These are phyloP conservation scores for Populus hybrid DNA, from an alignment of 441 rosid genomes.

Conservation along the genomic window DNA sequence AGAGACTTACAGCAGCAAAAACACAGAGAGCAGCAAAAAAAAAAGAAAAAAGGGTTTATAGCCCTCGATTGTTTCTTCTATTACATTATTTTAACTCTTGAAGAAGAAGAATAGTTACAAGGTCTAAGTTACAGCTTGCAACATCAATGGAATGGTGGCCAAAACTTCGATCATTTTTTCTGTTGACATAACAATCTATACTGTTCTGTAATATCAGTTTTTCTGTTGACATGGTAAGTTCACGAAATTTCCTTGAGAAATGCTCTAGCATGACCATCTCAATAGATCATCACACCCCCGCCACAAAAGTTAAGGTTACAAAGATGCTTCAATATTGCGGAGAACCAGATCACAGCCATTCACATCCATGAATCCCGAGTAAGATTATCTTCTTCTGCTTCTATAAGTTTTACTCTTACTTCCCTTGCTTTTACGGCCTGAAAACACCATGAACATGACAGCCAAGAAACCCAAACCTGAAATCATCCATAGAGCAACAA, in stretches of 20 bases:
- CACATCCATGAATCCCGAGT: constrained; percentile 41
- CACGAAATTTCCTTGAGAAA: constrained; percentile 6
- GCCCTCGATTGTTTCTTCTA: background rate
- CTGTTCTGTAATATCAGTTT: background rate
- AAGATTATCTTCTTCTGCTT: constrained; percentile 58
- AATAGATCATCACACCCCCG: background rate
- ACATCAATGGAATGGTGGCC: constrained; percentile 1
- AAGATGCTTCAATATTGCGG: constrained; percentile 29
- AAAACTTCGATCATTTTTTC: background rate
- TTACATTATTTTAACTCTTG: background rate
- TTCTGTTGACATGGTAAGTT: background rate
- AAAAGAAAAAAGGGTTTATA: background rate
- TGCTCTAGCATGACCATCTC: constrained; percentile 1
- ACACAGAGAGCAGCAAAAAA: background rate
- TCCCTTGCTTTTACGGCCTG: constrained; percentile 55
- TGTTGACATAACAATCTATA: background rate
- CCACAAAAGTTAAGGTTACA: constrained; percentile 14
- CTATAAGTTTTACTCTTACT: constrained; percentile 55
- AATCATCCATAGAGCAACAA: constrained; percentile 62
- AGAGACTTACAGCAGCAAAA: background rate
- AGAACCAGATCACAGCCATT: constrained; percentile 41
- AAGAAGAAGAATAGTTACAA: background rate
- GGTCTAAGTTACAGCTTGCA: background rate
- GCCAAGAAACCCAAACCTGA: constrained; percentile 71
- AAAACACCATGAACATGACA: constrained; percentile 56